These are phyloP conservation scores for Sporobolomyces phaffii DNA, from an alignment of 768 basidiomycete genomes.

Conservation along the genomic window DNA sequence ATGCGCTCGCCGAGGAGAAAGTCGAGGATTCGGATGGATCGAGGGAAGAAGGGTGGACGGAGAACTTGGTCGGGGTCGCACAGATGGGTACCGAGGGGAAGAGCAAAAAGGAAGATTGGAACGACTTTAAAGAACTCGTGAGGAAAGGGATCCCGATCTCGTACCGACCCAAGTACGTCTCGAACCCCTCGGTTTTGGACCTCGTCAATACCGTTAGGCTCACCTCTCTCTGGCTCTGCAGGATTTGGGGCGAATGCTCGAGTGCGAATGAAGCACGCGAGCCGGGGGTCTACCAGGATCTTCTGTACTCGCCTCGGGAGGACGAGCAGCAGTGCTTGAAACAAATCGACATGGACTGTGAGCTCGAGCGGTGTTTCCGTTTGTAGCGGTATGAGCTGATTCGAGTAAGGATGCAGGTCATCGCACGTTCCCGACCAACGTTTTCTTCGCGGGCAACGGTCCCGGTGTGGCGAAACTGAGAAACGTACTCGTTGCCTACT, in stretches of 20 bases:
- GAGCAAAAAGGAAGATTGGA: slow-evolving; percentile 61
- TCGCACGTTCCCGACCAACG: slow-evolving; percentile 44
- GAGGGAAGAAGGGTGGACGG: slow-evolving; percentile 71
- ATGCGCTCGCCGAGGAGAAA: background rate
- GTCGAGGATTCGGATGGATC: slow-evolving; percentile 18
- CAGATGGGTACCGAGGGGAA: slow-evolving; percentile 69
- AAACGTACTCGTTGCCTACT: slow-evolving; percentile 83
- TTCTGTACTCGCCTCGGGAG: slow-evolving; percentile 54
- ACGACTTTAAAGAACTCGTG: slow-evolving; percentile 73
- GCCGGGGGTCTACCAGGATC: slow-evolving; percentile 80
- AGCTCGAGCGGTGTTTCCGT: background rate
- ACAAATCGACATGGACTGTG: slow-evolving; percentile 88
- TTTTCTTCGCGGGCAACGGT: slow-evolving; percentile 96
- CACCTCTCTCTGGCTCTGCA: background rate
- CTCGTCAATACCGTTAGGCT: too few species aligned
- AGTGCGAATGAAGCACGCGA: slow-evolving; percentile 86
- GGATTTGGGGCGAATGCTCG: slow-evolving; percentile 78
- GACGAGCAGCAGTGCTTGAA: slow-evolving; percentile 46
- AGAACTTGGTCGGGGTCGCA: slow-evolving; percentile 82
- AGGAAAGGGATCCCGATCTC: slow-evolving; percentile 77
- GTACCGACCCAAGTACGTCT: slow-evolving; percentile 66
- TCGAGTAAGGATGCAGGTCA: slow-evolving; percentile 44
- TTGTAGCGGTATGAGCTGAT: background rate
- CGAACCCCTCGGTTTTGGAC: too few species aligned
- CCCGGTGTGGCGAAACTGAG: slow-evolving; percentile 86